Base-by-base conservation (phyloP, 2,329 filamentous ascomycete species). In the Penicillium sp. region DNA sequence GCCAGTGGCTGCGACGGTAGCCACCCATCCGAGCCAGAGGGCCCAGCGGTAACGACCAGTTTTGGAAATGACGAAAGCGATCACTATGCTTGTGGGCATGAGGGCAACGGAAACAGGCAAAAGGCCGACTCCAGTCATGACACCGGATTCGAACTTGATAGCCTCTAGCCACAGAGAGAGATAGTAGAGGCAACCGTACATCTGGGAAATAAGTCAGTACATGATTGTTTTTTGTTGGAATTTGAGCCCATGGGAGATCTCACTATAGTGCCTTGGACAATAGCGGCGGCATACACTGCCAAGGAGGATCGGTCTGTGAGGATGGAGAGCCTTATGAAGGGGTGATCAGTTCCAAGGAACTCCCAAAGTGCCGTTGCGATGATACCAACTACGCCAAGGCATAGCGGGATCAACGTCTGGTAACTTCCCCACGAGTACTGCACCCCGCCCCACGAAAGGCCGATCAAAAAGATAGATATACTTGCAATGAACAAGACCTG, bases 381-480 rank as follows among this genome's bases (percentile, higher is more conserved):
- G 9, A 75, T 55, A 1, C 68, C 72, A 0, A 59, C 43, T 5
- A 67, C 43, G 4, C 75, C 76, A 6, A 72, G 14, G 2, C 72
- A 52, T 26, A 78, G 57, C 2, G 76, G 75, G 16, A 70, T 62
- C 13, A 78, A 56, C 1, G 75, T 77, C 21, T 66, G 68, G 14
- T 58, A 70, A 24, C 65, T 72, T 5, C 31, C 47, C 76, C 76
- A 79, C 1, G 71, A 60, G 53, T 73, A 70, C 37, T 73, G 68
- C 5, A 70, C 63, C 4, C 76, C 76, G 2, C 73, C 76, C 69
- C 74, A 78, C 0, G 73, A 73, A 2, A 78, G 57, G 3, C 69
- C 71, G 27, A 78, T 64, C 7, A 79, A 69, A 50, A 76, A 71
- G 44, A 61, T 65, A 0, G 73, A 75, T 26, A 70, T 65, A 21